Evolutionary conservation across 2,329 filamentous ascomycete species (phyloP), one percentile per base, ranked within the genome.

Genomic region (Neofusicoccum ribis): DNA sequence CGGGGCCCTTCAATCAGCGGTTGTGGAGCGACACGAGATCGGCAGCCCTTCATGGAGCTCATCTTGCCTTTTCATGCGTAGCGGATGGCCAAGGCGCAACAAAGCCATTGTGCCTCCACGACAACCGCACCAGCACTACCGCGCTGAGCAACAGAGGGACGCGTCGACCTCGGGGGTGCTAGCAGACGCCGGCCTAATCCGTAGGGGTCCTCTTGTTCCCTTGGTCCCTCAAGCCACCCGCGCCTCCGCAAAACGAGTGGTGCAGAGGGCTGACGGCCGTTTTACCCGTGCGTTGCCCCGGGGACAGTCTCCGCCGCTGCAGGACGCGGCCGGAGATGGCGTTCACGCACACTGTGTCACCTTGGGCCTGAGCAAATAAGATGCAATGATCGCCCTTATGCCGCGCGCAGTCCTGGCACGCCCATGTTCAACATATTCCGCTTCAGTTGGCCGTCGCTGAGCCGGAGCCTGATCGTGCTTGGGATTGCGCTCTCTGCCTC

Each of bases 51-150:
- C 31, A 36, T 31, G 56, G 56, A 60, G 56, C 56, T 60, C 56
- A 60, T 60, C 56, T 60, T 60, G 56, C 56, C 56, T 46, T 47
- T 60, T 60, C 56, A 60, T 60, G 56, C 56, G 27, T 60, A 60
- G 56, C 56, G 56, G 56, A 46, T 47, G 56, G 56, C 43, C 56
- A 23, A n/a, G 56, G 56, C 56, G 56, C 27, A 60, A 23, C 17
- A 36, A 46, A 44, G 41, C 6, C 39, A 44, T 41, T 43, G 37
- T 44, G 20, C 52, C 11, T 59, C 41, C n/a, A 5, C 52, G 37
- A n/a, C 36, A 27, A 58, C 8, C 11, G 11, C 37, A 37, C 36
- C 36, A 37, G 8, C 36, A 9, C 37, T 39, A 11, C 37, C 6
- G 14, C 37, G 23, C 8, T 20, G 20, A 6, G 27, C 43, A 3